phyloP scores from a whole-genome alignment of 2,329 filamentous ascomycete species.

The Colletotrichum sp. region DNA sequence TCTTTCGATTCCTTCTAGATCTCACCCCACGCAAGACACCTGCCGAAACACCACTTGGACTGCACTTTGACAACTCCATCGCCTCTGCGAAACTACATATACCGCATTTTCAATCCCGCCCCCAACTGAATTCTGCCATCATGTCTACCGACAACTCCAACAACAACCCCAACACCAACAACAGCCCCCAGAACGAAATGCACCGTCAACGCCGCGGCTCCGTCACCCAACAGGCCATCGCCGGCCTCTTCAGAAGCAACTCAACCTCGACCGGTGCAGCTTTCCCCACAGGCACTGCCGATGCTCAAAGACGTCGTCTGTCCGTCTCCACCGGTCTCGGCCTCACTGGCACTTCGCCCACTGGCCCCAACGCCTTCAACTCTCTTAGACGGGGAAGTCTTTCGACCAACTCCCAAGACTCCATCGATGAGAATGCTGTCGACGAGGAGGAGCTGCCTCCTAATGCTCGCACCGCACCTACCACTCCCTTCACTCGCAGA shows the following conservation, averaged over 20 bases:
- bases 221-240: slow-evolving; percentile 61
- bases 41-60: slow-evolving; percentile 1
- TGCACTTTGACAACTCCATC: neutral
- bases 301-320: slow-evolving; percentile 69
- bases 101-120: neutral
- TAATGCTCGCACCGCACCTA: slow-evolving; percentile 62
- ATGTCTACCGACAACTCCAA: slow-evolving; percentile 21
- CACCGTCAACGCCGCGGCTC: slow-evolving; percentile 56
- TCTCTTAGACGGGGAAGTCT: slow-evolving; percentile 68
- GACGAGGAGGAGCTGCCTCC: slow-evolving; percentile 69
- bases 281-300: slow-evolving; percentile 49
- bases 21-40: slow-evolving; percentile 15
- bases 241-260: slow-evolving; percentile 64
- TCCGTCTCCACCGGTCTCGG: slow-evolving; percentile 79
- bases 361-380: slow-evolving; percentile 53
- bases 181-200: slow-evolving; percentile 21
- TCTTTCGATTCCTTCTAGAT: slow-evolving; percentile 17
- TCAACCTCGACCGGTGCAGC: slow-evolving; percentile 50
- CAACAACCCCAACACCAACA: neutral
- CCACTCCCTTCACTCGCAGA: slow-evolving; percentile 79
- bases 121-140: neutral
- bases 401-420: slow-evolving; percentile 66
- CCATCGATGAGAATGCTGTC: slow-evolving; percentile 74
- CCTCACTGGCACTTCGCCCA: slow-evolving; percentile 74
- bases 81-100: slow-evolving; percentile 1